Evolutionary conservation across 225 moss, liverwort and hornwort species (phyloP).

Genomic region (Marchantia polymorpha): DNA sequence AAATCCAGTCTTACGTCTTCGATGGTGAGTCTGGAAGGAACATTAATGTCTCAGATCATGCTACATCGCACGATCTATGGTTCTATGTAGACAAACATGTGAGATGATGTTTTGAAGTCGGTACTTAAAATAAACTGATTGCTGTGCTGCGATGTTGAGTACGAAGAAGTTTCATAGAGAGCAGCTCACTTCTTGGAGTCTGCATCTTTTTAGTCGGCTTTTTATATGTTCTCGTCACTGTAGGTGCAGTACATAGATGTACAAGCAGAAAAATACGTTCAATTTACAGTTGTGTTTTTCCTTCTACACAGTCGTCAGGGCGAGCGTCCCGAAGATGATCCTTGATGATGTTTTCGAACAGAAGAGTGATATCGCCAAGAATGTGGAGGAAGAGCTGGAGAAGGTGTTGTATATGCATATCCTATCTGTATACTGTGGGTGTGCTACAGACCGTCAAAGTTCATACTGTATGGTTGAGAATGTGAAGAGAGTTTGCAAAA

Average conservation of each 20-base stretch:
- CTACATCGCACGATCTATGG: neutral
- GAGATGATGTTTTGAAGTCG: neutral
- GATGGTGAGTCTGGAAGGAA: constrained; percentile 48
- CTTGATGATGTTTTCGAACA: constrained; percentile 85
- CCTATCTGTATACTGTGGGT: neutral
- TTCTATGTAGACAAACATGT: neutral
- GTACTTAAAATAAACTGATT: neutral
- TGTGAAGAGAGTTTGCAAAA: neutral
- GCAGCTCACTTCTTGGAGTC: neutral
- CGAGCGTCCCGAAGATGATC: constrained; percentile 76
- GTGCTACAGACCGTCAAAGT: neutral
- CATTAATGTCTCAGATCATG: neutral
- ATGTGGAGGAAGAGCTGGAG: constrained; percentile 73
- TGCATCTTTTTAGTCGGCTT: neutral
- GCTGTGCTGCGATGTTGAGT: neutral
- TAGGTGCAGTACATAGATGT: neutral
- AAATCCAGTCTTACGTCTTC: constrained; percentile 88
- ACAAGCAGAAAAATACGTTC: neutral
- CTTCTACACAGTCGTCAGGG: constrained; percentile 65
- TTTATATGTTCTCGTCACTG: neutral
- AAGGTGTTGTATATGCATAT: constrained; percentile 45
- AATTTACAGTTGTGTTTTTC: neutral
- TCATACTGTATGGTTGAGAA: neutral
- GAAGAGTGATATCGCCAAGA: constrained; percentile 83
- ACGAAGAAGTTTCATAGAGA: neutral